phyloP scores from a whole-genome alignment of 208 protist genomes.

The Trypanosoma lewisi region DNA sequence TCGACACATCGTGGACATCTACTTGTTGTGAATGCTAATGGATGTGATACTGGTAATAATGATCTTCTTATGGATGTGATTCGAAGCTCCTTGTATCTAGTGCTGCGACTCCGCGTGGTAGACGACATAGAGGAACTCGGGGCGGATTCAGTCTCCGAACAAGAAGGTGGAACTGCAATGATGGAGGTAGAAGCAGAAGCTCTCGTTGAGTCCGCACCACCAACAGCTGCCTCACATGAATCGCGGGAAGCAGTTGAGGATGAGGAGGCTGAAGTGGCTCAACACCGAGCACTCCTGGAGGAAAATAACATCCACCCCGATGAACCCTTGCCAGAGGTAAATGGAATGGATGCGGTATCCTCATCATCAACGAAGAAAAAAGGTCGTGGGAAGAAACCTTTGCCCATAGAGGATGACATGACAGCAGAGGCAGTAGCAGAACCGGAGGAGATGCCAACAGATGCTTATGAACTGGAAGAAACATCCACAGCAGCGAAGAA shows the following conservation, averaged over 20 bases:
- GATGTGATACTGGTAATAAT: slow-evolving; percentile 17
- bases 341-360: neutral
- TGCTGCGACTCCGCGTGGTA: slow-evolving; percentile 34
- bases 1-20: slow-evolving; percentile 36
- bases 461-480: no score
- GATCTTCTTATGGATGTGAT: slow-evolving; percentile 23
- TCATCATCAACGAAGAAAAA: neutral
- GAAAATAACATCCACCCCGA: slow-evolving; percentile 19
- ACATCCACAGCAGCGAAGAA: neutral
- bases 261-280: slow-evolving; percentile 29
- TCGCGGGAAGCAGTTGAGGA: slow-evolving; percentile 20
- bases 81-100: slow-evolving; percentile 27
- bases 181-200: slow-evolving; percentile 1
- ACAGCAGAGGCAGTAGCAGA: neutral
- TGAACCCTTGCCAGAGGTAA: slow-evolving; percentile 13
- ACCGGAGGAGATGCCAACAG: neutral
- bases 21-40: slow-evolving; percentile 42
- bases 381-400: slow-evolving; percentile 8
- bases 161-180: slow-evolving; percentile 1
- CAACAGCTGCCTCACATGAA: neutral
- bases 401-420: neutral
- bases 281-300: slow-evolving; percentile 17
- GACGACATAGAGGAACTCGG: slow-evolving; percentile 10
- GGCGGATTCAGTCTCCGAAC: neutral
- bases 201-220: neutral